Conservation (phyloP, 345 rosid species). For the Corymbia maculata region DNA sequence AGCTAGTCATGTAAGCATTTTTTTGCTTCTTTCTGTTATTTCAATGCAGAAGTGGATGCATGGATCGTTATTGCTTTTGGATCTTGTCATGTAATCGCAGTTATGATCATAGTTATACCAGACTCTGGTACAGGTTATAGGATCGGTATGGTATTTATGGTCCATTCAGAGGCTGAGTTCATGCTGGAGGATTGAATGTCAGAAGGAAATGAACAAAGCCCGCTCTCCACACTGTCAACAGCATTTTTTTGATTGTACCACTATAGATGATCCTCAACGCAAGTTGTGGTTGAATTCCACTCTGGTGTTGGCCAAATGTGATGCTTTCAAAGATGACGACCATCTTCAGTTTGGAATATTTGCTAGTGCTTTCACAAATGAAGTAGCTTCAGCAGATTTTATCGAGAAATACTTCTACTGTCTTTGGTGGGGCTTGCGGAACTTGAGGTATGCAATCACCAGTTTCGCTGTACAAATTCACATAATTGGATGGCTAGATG, state of each 20-base stretch:
- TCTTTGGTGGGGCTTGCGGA: conserved; percentile 90
- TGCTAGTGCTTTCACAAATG: conserved; percentile 52
- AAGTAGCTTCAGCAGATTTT: conserved; percentile 50
- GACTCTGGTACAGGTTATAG: conserved; percentile 41
- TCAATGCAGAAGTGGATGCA: background rate
- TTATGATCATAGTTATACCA: background rate
- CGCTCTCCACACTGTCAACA: conserved; percentile 37
- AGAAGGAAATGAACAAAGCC: conserved; percentile 36
- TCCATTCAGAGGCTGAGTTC: conserved; percentile 58
- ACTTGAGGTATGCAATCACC: conserved; percentile 33
- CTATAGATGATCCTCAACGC: conserved; percentile 29
- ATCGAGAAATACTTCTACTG: conserved; percentile 65
- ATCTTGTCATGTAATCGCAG: background rate
- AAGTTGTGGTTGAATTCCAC: conserved; percentile 51
- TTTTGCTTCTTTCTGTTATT: background rate
- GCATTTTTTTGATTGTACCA: conserved; percentile 55
- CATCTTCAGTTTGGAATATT: conserved; percentile 69
- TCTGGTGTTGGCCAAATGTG: conserved; percentile 31
- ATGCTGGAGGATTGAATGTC: conserved; percentile 60
- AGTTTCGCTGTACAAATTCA: background rate
- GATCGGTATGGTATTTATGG: conserved; percentile 72
- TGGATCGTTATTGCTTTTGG: background rate
- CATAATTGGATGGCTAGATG: background rate
- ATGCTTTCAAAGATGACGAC: conserved; percentile 31
- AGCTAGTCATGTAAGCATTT: conserved; percentile 60